Evolutionary conservation across 1,139 yeast genomes (phyloP).

Genomic region (Geotrichum armillariae): DNA sequence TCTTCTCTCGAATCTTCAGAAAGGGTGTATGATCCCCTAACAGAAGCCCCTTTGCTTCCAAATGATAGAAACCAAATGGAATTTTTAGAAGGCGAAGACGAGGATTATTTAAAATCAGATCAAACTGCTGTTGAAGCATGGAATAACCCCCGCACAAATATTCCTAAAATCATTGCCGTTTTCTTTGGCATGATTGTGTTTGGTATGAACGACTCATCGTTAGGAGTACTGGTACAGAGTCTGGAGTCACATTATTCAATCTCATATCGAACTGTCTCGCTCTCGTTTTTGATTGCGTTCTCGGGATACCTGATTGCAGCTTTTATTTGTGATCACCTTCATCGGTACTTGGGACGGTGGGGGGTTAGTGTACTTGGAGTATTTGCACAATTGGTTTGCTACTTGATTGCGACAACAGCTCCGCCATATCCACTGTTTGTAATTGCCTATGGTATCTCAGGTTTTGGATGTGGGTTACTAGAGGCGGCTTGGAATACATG

Average conservation of each 20-base stretch:
- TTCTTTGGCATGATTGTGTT: constrained; percentile 33
- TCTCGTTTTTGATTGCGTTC: constrained; percentile 36
- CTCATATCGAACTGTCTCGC: constrained; percentile 32
- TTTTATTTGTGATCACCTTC: constrained; percentile 37
- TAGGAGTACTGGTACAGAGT: constrained; percentile 33
- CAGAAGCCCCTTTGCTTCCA: not conserved
- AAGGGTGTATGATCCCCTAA: too few species aligned
- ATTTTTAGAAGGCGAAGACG: not conserved
- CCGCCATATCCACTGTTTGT: constrained; percentile 46
- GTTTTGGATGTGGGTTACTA: constrained; percentile 58
- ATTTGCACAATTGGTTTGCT: constrained; percentile 42
- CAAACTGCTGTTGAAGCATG: constrained; percentile 7
- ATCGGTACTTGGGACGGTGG: constrained; percentile 45
- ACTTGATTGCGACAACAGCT: constrained; percentile 45
- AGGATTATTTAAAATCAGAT: not conserved
- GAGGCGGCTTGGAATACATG: constrained; percentile 61
- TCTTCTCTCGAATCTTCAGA: too few species aligned
- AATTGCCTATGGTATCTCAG: constrained; percentile 57
- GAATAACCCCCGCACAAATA: constrained; percentile 17
- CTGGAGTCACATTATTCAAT: constrained; percentile 33
- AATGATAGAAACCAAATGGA: not conserved
- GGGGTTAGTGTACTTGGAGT: constrained; percentile 45
- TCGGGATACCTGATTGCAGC: constrained; percentile 44
- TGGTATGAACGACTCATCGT: constrained; percentile 36
- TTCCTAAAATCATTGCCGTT: constrained; percentile 26